These are phyloP conservation scores for Myochromella boudieri DNA, from an alignment of 768 basidiomycete genomes.

Conservation along the genomic window DNA sequence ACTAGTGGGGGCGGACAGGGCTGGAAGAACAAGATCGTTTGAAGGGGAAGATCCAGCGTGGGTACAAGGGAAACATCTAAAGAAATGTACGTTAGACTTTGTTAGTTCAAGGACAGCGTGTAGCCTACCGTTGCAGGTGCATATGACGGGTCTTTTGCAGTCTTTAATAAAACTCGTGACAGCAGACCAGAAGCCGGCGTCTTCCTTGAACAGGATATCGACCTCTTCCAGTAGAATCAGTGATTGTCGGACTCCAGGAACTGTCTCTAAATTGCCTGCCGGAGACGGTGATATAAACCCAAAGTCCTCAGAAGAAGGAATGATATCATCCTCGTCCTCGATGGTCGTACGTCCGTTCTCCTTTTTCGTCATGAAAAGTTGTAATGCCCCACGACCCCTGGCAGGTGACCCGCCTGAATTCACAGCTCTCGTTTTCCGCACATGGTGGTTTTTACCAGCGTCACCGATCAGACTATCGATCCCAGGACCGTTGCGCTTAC, in stretches of 20 bases:
- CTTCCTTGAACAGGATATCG: slow-evolving; percentile 89
- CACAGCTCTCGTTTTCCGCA: slow-evolving; percentile 36
- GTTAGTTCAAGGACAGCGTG: slow-evolving; percentile 6
- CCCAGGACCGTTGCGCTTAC: slow-evolving; percentile 79
- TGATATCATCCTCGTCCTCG: slow-evolving; percentile 5
- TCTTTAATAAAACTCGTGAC: slow-evolving; percentile 79
- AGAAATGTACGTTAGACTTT: slow-evolving; percentile 12
- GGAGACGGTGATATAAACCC: slow-evolving; percentile 18
- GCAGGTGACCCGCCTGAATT: not conserved
- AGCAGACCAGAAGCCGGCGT: slow-evolving; percentile 82
- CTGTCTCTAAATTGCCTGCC: slow-evolving; percentile 13
- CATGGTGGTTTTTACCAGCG: slow-evolving; percentile 90
- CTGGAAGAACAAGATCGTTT: slow-evolving; percentile 65
- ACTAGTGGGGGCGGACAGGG: slow-evolving; percentile 56
- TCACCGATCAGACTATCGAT: slow-evolving; percentile 85
- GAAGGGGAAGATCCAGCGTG: slow-evolving; percentile 69
- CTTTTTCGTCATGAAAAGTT: slow-evolving; percentile 1
- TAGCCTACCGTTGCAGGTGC: slow-evolving; percentile 90
- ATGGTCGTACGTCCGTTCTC: not conserved
- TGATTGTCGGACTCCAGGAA: slow-evolving; percentile 65
- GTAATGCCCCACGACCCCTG: slow-evolving; percentile 4
- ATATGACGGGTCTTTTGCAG: slow-evolving; percentile 84
- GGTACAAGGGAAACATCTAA: slow-evolving; percentile 77
- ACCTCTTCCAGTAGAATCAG: slow-evolving; percentile 93
- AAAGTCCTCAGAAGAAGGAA: slow-evolving; percentile 18